A percentile compares a stretch with the other conserved stretches of the same genome.
phyloP scores from a whole-genome alignment of 768 basidiomycete species.

The Naematelia aurantialba region DNA sequence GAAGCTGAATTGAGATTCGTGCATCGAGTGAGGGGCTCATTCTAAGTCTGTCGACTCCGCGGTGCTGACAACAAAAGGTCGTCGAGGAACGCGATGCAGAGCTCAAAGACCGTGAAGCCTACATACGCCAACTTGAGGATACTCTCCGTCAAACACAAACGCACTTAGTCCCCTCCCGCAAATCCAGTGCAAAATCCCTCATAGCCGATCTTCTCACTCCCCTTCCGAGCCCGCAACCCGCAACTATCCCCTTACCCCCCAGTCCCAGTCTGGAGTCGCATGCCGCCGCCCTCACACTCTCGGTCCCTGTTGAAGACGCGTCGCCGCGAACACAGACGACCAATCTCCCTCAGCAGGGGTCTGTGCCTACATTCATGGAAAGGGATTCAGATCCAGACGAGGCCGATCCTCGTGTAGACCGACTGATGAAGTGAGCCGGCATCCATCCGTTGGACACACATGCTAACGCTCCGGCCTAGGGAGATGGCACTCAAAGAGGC shows the following conservation, averaged over 20 bases:
- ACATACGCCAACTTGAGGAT: slow-evolving; percentile 63
- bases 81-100: slow-evolving; percentile 59
- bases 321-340: not conserved
- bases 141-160: slow-evolving; percentile 50
- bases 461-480: not conserved
- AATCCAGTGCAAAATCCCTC: slow-evolving; percentile 24
- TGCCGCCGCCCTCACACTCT: slow-evolving; percentile 12
- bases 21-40: slow-evolving; percentile 59
- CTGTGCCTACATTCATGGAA: not conserved
- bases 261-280: slow-evolving; percentile 12
- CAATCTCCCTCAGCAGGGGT: not conserved
- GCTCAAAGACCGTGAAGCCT: slow-evolving; percentile 83
- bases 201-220: not conserved
- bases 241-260: slow-evolving; percentile 13
- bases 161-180: slow-evolving; percentile 44
- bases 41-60: not conserved
- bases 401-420: slow-evolving; percentile 58
- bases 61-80: slow-evolving; percentile 9
- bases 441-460: slow-evolving; percentile 1
- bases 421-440: slow-evolving; percentile 77
- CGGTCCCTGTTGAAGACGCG: not conserved
- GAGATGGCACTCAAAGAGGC: slow-evolving; percentile 94
- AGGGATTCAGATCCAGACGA: not conserved
- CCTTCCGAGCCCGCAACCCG: slow-evolving; percentile 2
- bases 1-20: slow-evolving; percentile 94